Base-by-base conservation (phyloP, 75 land plant genomes). In the Larix kaempferi region DNA sequence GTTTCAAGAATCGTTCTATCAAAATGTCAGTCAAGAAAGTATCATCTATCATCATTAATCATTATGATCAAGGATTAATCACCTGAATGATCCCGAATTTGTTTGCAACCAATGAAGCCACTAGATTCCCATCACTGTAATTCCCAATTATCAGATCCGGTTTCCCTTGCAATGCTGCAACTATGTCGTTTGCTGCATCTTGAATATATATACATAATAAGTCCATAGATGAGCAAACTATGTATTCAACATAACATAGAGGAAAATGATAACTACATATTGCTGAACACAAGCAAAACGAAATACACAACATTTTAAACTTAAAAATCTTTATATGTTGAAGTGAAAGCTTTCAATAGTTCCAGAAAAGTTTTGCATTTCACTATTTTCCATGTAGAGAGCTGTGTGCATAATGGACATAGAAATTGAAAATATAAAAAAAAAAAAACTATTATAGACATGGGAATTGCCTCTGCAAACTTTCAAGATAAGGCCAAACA, bases 71-170 rank as follows among this genome's bases (percentile, higher is more conserved):
- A 10, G 63, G 54, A 8, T 4, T 44, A 72, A 49, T 57, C 35
- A 90, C 92, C 90, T 90, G 92, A 59, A 90, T 90, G 35, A 88
- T 82, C 44, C 83, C 85, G 11, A 90, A 74, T 39, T 82, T 81
- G 26, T 88, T 84, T 57, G 91, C 83, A 57, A 90, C 78, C 56
- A 90, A 74, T 52, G 91, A 80, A n/a, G 92, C 92, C 56, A 90
- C 92, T 33, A 90, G 79, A 76, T 90, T 90, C 57, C 92, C 92
- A 78, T 90, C 92, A 76, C 91, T 90, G 75, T 90, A 90, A 74
- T 90, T 90, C 8, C 92, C 92, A 79, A 90, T 90, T 15, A 90
- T 88, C 44, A 90, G 75, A 74, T 90, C 90, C 26, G 92, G 92
- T 22, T 64, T 87, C 13, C 86, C 92, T 35, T 79, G 78, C 22